phyloP scores from a whole-genome alignment of 179 eudicot genomes.

The Vitellaria paradoxa region DNA sequence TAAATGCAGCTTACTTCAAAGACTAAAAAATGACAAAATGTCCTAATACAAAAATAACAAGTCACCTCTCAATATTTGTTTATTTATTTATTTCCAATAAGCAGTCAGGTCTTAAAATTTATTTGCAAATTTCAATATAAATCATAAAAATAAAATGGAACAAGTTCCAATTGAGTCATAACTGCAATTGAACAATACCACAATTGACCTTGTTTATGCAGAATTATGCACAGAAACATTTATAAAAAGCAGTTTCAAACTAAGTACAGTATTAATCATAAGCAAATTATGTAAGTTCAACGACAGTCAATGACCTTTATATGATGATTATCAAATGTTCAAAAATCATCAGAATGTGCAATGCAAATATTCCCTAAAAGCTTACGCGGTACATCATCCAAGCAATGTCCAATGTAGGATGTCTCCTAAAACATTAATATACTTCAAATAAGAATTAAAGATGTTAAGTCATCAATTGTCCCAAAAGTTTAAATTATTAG shows the following conservation, averaged over 20 bases:
- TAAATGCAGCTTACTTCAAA: conserved; percentile 13
- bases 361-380: too few relatives aligned
- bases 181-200: neutral
- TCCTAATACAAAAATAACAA: neutral
- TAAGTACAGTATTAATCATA: neutral
- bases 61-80: neutral
- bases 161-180: too few relatives aligned
- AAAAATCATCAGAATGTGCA: neutral
- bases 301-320: neutral
- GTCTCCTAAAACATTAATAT: too few relatives aligned
- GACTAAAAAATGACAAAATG: neutral
- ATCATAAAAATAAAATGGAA: neutral
- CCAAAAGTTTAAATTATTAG: too few relatives aligned
- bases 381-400: too few relatives aligned
- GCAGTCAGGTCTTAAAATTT: too few relatives aligned
- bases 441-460: too few relatives aligned
- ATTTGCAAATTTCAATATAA: neutral
- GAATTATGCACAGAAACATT: neutral
- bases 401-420: too few relatives aligned
- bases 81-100: too few relatives aligned
- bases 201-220: neutral
- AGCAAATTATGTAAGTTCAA: neutral
- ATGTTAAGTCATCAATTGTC: too few relatives aligned
- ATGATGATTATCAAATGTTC: neutral
- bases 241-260: conserved; percentile 2